Evolutionary conservation across 176 grass and related monocot genomes (phyloP), one percentile per base, ranked within the genome.

Genomic region (Microstegium vimineum): DNA sequence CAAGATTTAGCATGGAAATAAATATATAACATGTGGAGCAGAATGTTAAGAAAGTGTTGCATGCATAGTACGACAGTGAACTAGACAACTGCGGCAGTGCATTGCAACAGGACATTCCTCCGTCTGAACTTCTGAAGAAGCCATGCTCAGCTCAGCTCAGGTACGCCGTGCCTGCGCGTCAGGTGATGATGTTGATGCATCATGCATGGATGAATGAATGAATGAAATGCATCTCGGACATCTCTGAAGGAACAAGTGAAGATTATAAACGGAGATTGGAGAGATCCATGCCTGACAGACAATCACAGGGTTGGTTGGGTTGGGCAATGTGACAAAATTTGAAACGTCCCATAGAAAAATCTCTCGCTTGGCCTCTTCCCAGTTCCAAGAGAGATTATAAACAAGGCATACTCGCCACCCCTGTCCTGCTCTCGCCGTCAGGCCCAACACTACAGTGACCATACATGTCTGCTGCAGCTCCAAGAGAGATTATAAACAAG

Each of bases 331-430:
- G 52, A 62, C 28, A 62, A 69, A 76, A 52, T 87, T 87, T 76
- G 63, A 69, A 76, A 28, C 74, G 37, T 38, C 11, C 57, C 16
- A 74, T 23, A 77, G 27, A 67, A 38, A 46, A 67, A 23, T 38
- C 20, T 81, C 70, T 10, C 8, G 12, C 69, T 54, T 62, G 61
- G 41, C 34, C 62, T 85, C 41, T 62, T 56, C 66, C 25, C 41
- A n/a, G 57, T 26, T 27, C n/a, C 57, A 61, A 61, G 9, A 14
- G 40, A 71, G 69, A 17, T 17, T 17, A 4, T 81, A 81, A 82
- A 81, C 74, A 89, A 85, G 31, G 18, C 4, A 25, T 81, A 70
- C 26, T 82, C 54, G 77, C 82, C 78, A 75, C 54, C 31, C 76
- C 25, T 52, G 82, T 16, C 56, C 66, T 63, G 77, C 49, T 22